These are phyloP conservation scores for Annona squamosa DNA, from an alignment of 164 flowering plant genomes.

Conservation along the genomic window DNA sequence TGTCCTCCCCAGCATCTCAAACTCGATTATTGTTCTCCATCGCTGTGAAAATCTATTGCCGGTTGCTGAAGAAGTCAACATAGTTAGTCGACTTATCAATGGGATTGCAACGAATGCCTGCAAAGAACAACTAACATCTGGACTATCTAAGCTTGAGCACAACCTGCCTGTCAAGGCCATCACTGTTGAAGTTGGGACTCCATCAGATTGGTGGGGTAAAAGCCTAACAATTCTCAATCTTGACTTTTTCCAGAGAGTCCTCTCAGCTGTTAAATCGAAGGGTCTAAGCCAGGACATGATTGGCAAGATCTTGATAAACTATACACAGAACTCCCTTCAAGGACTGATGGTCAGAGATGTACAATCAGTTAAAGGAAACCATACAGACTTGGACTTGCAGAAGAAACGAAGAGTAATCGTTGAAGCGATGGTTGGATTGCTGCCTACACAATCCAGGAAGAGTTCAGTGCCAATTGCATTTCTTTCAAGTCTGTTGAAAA, in stretches of 20 bases:
- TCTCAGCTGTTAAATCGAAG: slow-evolving; percentile 69
- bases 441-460: slow-evolving; percentile 83
- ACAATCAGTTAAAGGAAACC: slow-evolving; percentile 41
- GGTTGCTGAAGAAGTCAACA: slow-evolving; percentile 59
- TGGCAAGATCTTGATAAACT: slow-evolving; percentile 67
- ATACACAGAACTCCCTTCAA: slow-evolving; percentile 73
- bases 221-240: slow-evolving; percentile 57
- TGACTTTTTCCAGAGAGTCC: slow-evolving; percentile 80
- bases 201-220: slow-evolving; percentile 92
- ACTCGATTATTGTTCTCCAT: slow-evolving; percentile 70
- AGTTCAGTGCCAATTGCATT: slow-evolving; percentile 82
- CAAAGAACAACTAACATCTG: slow-evolving; percentile 89
- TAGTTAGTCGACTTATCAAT: slow-evolving; percentile 52
- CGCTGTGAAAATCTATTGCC: slow-evolving; percentile 73
- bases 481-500: slow-evolving; percentile 76
- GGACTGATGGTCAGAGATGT: slow-evolving; percentile 51
- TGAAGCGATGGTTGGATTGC: slow-evolving; percentile 61
- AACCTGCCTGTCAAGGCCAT: slow-evolving; percentile 41
- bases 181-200: slow-evolving; percentile 48
- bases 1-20: slow-evolving; percentile 62
- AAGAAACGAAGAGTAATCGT: slow-evolving; percentile 71
- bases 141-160: slow-evolving; percentile 68
- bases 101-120: slow-evolving; percentile 76
- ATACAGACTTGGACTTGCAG: slow-evolving; percentile 51
- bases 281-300: slow-evolving; percentile 80